phyloP scores from a whole-genome alignment of 2,329 filamentous ascomycete genomes.

The Aspergillus pseudoterreus region DNA sequence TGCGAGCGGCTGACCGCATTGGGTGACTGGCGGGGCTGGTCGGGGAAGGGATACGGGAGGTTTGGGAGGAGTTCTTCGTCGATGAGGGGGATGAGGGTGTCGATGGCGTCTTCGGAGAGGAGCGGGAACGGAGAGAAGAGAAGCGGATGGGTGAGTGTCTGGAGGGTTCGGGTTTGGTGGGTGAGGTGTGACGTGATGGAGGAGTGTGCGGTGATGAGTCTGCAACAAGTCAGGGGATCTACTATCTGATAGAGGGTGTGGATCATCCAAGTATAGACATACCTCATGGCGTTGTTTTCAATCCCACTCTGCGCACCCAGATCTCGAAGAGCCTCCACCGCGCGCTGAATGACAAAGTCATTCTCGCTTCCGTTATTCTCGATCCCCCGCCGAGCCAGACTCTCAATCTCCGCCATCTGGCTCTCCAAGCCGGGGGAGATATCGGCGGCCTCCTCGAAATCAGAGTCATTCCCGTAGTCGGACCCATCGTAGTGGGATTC shows the following conservation, averaged over 20 bases:
- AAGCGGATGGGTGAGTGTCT: slow-evolving; percentile 56
- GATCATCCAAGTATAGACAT: slow-evolving; percentile 15
- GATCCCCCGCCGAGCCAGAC: slow-evolving; percentile 50
- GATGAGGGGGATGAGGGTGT: slow-evolving; percentile 56
- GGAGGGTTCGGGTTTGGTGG: slow-evolving; percentile 58
- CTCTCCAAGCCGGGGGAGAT: slow-evolving; percentile 54
- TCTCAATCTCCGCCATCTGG: slow-evolving; percentile 54
- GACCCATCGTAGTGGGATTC: slow-evolving; percentile 54
- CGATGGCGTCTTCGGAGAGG: slow-evolving; percentile 52
- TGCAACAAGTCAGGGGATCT: slow-evolving; percentile 21
- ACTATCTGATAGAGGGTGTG: not conserved
- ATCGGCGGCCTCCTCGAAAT: slow-evolving; percentile 50
- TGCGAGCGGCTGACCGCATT: slow-evolving; percentile 29
- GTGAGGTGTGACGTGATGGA: slow-evolving; percentile 58
- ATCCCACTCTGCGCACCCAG: slow-evolving; percentile 54
- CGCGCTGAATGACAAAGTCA: slow-evolving; percentile 51
- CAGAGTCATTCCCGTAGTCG: slow-evolving; percentile 56
- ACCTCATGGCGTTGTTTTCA: slow-evolving; percentile 56
- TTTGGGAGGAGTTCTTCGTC: slow-evolving; percentile 49
- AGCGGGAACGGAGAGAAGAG: slow-evolving; percentile 55
- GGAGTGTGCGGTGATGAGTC: slow-evolving; percentile 56
- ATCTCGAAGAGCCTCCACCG: slow-evolving; percentile 51
- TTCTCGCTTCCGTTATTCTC: slow-evolving; percentile 50
- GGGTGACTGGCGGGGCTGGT: slow-evolving; percentile 24
- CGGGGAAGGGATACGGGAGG: slow-evolving; percentile 47